Conservation (phyloP, 2,329 filamentous ascomycete species). For the Hortaea werneckii region DNA sequence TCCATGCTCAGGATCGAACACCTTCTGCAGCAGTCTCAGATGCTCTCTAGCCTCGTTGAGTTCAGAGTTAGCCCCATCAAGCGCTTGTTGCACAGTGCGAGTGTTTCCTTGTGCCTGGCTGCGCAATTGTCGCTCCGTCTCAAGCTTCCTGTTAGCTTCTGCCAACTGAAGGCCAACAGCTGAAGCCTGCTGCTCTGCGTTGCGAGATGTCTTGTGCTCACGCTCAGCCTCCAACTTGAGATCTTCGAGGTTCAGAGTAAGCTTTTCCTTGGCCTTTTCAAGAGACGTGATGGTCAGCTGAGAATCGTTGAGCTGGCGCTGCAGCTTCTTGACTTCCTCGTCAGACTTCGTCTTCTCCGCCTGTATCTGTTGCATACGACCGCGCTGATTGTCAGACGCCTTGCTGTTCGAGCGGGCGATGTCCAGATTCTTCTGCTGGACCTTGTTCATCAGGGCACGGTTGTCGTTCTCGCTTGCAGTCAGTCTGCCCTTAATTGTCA, state of each 20-base stretch:
- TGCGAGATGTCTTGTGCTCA: constrained; percentile 80
- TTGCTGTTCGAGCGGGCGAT: constrained; percentile 83
- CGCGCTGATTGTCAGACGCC: constrained; percentile 71
- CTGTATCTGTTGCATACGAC: constrained; percentile 65
- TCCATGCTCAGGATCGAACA: constrained; percentile 62
- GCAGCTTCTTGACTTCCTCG: constrained; percentile 69
- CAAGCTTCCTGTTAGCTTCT: constrained; percentile 78
- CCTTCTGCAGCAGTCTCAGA: constrained; percentile 70
- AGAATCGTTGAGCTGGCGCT: constrained; percentile 75
- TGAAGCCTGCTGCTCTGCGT: constrained; percentile 79
- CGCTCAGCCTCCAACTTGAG: constrained; percentile 83
- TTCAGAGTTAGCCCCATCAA: constrained; percentile 74
- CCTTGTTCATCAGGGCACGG: constrained; percentile 84
- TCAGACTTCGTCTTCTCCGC: constrained; percentile 75
- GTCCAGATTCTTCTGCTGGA: constrained; percentile 94
- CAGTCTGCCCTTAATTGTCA: constrained; percentile 80
- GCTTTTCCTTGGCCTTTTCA: constrained; percentile 90
- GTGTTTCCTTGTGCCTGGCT: constrained; percentile 78
- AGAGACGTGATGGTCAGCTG: constrained; percentile 73
- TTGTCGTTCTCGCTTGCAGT: constrained; percentile 95
- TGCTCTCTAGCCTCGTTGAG: constrained; percentile 70
- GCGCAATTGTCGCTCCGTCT: constrained; percentile 79
- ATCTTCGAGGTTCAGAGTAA: constrained; percentile 80
- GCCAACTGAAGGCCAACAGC: constrained; percentile 72
- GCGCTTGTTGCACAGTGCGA: constrained; percentile 64